phyloP scores from a whole-genome alignment of 768 basidiomycete species.

The Amanita jacksonii region DNA sequence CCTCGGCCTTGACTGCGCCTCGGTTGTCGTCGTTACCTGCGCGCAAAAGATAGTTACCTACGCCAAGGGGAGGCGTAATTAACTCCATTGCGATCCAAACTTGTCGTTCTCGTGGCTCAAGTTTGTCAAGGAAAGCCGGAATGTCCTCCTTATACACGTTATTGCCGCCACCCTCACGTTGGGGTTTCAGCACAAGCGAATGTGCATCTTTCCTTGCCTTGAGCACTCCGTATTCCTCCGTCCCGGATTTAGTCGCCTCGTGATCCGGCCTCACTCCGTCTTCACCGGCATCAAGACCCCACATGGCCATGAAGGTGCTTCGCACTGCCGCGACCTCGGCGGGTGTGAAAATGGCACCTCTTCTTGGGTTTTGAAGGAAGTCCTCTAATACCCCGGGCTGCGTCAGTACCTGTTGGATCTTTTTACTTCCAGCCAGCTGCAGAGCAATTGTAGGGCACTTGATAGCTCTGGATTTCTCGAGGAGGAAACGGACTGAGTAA shows the following conservation, averaged over 20 bases:
- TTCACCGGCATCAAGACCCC: constrained; percentile 56
- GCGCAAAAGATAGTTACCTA: constrained; percentile 68
- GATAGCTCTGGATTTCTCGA: constrained; percentile 80
- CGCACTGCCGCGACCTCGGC: constrained; percentile 45
- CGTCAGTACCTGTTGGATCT: constrained; percentile 84
- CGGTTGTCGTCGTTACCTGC: constrained; percentile 41
- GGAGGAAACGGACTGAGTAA: constrained; percentile 64
- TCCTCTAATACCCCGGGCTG: constrained; percentile 62
- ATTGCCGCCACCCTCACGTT: constrained; percentile 97
- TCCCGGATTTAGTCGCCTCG: constrained; percentile 16
- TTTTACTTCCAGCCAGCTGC: constrained; percentile 95
- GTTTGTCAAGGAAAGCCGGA: constrained; percentile 57
- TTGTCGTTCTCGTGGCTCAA: constrained; percentile 52
- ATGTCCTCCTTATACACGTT: constrained; percentile 87
- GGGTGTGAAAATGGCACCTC: constrained; percentile 25
- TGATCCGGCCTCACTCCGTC: constrained; percentile 24
- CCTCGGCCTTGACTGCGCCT: constrained; percentile 46
- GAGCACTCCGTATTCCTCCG: constrained; percentile 32
- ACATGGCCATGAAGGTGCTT: constrained; percentile 85
- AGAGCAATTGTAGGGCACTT: constrained; percentile 89
- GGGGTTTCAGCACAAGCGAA: constrained; percentile 85
- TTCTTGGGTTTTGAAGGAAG: constrained; percentile 44
- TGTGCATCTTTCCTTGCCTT: constrained; percentile 41
- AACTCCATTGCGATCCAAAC: constrained; percentile 97
- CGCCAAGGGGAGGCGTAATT: constrained; percentile 65